Evolutionary conservation across 306 rosid species (phyloP), one percentile per base, ranked within the genome.

Genomic region (Datisca glomerata): DNA sequence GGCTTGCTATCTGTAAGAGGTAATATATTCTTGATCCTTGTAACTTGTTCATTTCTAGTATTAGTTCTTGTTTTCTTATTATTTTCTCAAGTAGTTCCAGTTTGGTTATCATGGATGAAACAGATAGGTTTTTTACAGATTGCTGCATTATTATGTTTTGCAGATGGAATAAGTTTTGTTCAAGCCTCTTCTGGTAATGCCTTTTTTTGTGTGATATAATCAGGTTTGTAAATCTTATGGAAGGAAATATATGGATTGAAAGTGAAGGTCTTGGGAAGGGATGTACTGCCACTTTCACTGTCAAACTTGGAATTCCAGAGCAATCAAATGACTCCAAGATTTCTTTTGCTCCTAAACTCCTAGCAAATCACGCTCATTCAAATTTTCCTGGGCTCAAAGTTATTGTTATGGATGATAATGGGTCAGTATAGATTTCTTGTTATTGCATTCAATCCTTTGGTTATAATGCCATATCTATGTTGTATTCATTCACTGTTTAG

Each of bases 181-280:
- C n/a, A n/a, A n/a, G n/a, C 54, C 28, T 32, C 29, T 25, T 41
- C 49, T 19, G 32, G 14, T 39, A 46, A 39, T 47, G 7, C 18
- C 49, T 49, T 57, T 0, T 53, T 47, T 42, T 24, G 2, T 16
- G 45, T 45, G 33, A 44, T 66, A 55, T 71, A 64, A 64, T 60
- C 79, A 89, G 98, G 76, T 89, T 89, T 68, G 95, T 89, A 45
- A 77, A 72, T 65, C 95, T 84, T 51, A 89, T 89, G 98, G 96
- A 80, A 43, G 98, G 98, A 53, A 73, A 77, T 53, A 84, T 89
- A 49, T 89, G 91, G 92, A 68, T 89, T 56, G 98, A 89, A 71
- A 89, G 98, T 17, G 95, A 89, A 64, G 98, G 98, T 36, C 61
- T 70, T 49, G 92, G 93, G 38, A 84, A 80, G 69, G 98, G 98